phyloP scores from a whole-genome alignment of 106 monocot species.

The Allium cepa region DNA sequence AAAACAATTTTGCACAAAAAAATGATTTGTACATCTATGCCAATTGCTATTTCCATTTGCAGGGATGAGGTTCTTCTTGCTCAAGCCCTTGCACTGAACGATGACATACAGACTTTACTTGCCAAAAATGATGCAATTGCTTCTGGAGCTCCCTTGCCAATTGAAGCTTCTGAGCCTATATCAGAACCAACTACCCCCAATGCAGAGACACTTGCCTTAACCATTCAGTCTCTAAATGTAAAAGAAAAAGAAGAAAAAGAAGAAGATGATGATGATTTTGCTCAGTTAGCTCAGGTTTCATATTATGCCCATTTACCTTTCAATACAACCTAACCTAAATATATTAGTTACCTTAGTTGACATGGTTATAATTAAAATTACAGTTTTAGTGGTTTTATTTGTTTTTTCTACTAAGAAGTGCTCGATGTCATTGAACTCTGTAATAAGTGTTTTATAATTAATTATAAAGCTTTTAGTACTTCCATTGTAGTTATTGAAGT shows the following conservation, averaged over 20 bases:
- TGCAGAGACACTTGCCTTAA: constrained; percentile 5
- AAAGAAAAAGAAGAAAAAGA: constrained; percentile 38
- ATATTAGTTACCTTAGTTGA: background rate
- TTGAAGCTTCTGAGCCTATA: constrained; percentile 18
- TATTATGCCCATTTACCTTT: background rate
- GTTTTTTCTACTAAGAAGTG: too few species aligned
- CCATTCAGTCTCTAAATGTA: constrained; percentile 12
- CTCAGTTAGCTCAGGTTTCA: constrained; percentile 62
- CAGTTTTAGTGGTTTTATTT: too few species aligned
- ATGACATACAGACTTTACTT: constrained; percentile 62
- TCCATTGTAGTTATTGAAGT: too few species aligned
- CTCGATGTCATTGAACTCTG: too few species aligned
- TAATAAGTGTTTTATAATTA: too few species aligned
- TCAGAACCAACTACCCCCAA: constrained; percentile 7
- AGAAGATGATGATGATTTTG: constrained; percentile 62
- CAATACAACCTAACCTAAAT: background rate
- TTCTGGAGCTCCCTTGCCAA: constrained; percentile 53
- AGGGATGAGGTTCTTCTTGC: too few species aligned
- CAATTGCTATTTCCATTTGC: too few species aligned
- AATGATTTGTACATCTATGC: too few species aligned
- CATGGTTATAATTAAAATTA: too few species aligned
- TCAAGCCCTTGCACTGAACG: constrained; percentile 81
- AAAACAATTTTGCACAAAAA: too few species aligned
- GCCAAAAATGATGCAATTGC: constrained; percentile 58
- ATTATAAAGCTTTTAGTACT: too few species aligned